These are phyloP conservation scores for Conoideocrella luteorostrata DNA, from an alignment of 2,329 filamentous ascomycete genomes.

Conservation along the genomic window DNA sequence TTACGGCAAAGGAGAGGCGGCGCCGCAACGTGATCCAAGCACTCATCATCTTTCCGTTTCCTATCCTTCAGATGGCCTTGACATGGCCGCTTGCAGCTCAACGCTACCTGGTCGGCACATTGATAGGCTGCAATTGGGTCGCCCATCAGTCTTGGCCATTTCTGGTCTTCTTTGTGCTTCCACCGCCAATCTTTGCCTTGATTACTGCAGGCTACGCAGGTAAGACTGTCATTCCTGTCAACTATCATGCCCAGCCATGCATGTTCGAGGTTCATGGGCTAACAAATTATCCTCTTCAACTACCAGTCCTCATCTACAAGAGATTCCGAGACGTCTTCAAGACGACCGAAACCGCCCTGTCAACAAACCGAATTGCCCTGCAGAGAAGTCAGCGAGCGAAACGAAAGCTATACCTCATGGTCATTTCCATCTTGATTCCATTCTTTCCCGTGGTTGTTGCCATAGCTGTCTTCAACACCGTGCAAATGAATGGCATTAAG, in stretches of 20 bases:
- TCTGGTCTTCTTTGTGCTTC: constrained; percentile 41
- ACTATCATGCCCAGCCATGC: too few relatives aligned
- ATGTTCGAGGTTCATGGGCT: too few relatives aligned
- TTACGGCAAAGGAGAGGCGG: constrained; percentile 34
- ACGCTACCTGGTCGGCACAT: constrained; percentile 43
- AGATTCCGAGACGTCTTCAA: constrained; percentile 42
- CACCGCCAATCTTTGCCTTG: constrained; percentile 36
- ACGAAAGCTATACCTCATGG: constrained; percentile 50
- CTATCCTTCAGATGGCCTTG: constrained; percentile 41
- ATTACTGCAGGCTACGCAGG: constrained; percentile 41
- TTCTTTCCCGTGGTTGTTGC: constrained; percentile 43
- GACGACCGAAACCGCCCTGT: constrained; percentile 32
- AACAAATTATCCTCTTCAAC: background rate
- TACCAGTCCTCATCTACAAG: constrained; percentile 37
- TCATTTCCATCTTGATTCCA: constrained; percentile 42
- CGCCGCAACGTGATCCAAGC: constrained; percentile 39
- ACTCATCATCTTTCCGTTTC: constrained; percentile 48
- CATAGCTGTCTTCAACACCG: constrained; percentile 36
- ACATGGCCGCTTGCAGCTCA: constrained; percentile 40
- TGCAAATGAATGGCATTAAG: constrained; percentile 17
- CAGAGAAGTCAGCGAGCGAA: constrained; percentile 41
- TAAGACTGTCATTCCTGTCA: constrained; percentile 28
- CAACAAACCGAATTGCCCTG: constrained; percentile 32
- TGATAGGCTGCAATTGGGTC: constrained; percentile 42
- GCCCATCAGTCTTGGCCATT: constrained; percentile 41